Percentiles rank a stretch among this genome's conserved stretches.
Evolutionary conservation across 225 moss, liverwort and hornwort species (phyloP).

Genomic region (Neckera pumila): DNA sequence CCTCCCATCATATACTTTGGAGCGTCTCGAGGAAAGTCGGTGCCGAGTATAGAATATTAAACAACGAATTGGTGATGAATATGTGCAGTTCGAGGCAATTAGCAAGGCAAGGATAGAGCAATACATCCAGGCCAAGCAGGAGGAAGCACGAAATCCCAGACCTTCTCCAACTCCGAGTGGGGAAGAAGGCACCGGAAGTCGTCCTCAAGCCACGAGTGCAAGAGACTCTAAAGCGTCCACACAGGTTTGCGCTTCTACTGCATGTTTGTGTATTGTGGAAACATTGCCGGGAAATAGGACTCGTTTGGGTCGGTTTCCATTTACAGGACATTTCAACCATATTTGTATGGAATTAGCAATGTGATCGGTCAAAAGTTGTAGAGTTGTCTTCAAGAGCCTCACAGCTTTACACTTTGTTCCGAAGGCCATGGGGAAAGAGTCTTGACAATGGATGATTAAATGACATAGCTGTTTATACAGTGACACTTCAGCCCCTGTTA

Average conservation of each 20-base stretch:
- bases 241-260: conserved; percentile 7
- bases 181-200: conserved; percentile 14
- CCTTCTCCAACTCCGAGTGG: conserved; percentile 12
- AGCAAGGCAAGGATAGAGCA: conserved; percentile 48
- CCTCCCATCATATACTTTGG: neutral
- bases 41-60: neutral
- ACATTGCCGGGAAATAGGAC: neutral
- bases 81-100: conserved; percentile 52
- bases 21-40: neutral
- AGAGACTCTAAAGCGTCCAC: conserved; percentile 31
- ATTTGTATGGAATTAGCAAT: neutral
- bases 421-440: neutral
- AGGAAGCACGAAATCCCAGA: conserved; percentile 26
- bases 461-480: neutral
- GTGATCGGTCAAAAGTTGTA: neutral
- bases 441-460: neutral
- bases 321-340: neutral
- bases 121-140: conserved; percentile 43
- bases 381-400: neutral
- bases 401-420: neutral
- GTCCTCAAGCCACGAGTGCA: conserved; percentile 19
- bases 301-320: neutral
- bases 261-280: neutral
- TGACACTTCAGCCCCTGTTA: neutral
- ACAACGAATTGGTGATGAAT: neutral